Evolutionary conservation across 495 filamentous ascomycete species (phyloP).

Genomic region (Aspergillus saccharolyticus): DNA sequence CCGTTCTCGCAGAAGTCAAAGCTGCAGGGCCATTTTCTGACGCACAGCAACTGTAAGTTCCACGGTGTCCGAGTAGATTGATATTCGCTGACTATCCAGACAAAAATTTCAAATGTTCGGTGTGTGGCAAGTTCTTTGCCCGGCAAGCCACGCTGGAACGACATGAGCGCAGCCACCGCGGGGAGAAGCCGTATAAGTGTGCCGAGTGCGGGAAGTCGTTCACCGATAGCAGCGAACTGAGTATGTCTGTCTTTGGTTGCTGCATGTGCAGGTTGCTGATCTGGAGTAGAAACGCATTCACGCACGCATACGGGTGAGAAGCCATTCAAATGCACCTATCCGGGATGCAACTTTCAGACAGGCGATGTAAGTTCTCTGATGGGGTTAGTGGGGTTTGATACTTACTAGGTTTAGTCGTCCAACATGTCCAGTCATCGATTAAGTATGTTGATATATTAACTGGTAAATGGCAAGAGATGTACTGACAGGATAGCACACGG

Average conservation of each 20-base stretch:
- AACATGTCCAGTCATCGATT: slow-evolving; percentile 48
- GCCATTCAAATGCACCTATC: slow-evolving; percentile 45
- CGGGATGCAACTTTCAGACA: slow-evolving; percentile 45
- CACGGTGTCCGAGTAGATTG: not conserved
- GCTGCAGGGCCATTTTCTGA: slow-evolving; percentile 46
- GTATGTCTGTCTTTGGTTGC: slow-evolving; percentile 23
- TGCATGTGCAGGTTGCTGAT: slow-evolving; percentile 8
- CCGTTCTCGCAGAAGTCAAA: slow-evolving; percentile 49
- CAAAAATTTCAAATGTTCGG: slow-evolving; percentile 43
- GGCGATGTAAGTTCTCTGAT: slow-evolving; percentile 32
- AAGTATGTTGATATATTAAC: slow-evolving; percentile 23
- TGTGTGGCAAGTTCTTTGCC: slow-evolving; percentile 45
- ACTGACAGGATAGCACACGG: slow-evolving; percentile 35
- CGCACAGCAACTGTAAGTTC: slow-evolving; percentile 43
- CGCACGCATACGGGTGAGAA: slow-evolving; percentile 50
- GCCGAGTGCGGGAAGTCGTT: slow-evolving; percentile 42
- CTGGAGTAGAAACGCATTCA: slow-evolving; percentile 43
- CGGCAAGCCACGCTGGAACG: slow-evolving; percentile 44
- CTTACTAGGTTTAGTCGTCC: slow-evolving; percentile 32
- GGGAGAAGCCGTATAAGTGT: slow-evolving; percentile 48
- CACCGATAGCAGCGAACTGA: slow-evolving; percentile 47
- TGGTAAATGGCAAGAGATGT: not conserved
- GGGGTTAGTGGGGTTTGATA: not conserved
- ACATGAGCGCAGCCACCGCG: slow-evolving; percentile 50
- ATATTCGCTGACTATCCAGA: slow-evolving; percentile 21